Percentiles rank a stretch among this genome's conserved stretches.
These are phyloP conservation scores for Epipyxis sp. DNA, from an alignment of 108 stramenopile species.

Conservation along the genomic window DNA sequence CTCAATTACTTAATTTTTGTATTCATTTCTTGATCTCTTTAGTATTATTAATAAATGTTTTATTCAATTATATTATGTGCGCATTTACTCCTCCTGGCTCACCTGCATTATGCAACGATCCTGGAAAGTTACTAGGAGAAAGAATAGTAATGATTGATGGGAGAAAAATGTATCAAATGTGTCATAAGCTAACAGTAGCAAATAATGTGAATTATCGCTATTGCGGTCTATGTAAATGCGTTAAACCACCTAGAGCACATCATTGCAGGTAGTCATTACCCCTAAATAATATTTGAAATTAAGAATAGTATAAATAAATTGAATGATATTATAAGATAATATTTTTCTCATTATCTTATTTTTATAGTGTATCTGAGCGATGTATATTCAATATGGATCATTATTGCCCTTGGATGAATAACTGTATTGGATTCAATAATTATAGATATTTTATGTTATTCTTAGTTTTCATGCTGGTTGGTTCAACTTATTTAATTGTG, in stretches of 20 bases:
- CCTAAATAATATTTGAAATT: no score
- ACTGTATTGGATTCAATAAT: constrained; percentile 89
- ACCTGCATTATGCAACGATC: constrained; percentile 6
- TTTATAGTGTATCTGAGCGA: not conserved
- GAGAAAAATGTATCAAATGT: constrained; percentile 13
- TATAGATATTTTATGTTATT: constrained; percentile 96
- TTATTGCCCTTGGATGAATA: constrained; percentile 86
- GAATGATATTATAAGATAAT: no score
- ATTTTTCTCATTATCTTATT: no score
- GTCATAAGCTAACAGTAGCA: not conserved
- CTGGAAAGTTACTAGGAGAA: constrained; percentile 1
- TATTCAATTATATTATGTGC: constrained; percentile 7
- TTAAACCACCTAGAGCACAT: constrained; percentile 32
- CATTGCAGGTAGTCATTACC: constrained; percentile 7
- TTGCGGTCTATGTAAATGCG: constrained; percentile 16
- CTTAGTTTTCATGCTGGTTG: constrained; percentile 46
- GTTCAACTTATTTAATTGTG: constrained; percentile 50
- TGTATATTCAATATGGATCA: constrained; percentile 90
- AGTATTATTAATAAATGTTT: not conserved
- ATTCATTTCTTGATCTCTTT: no score
- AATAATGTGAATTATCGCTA: not conserved
- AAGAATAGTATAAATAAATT: no score
- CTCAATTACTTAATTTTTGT: no score
- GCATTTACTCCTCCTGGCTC: constrained; percentile 23
- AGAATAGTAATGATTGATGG: constrained; percentile 4